Evolutionary conservation across 805 yeast species (phyloP), one percentile per base, ranked within the genome.

Genomic region (Lachancea thermotolerans): DNA sequence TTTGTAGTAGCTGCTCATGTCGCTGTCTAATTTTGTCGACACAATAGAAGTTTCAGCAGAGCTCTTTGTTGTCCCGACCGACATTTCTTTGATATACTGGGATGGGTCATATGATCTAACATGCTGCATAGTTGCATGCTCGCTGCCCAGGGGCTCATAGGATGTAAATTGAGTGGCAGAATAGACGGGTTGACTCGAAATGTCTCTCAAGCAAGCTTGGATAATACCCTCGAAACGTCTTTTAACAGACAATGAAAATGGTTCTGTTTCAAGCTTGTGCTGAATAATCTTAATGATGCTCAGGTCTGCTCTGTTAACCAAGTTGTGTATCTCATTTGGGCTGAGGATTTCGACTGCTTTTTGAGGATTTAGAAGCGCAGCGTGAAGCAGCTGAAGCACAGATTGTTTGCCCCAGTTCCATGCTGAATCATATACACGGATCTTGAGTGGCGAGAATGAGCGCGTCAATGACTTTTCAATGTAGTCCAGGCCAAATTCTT

Each of bases 321-420:
- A 81, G 60, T 82, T 81, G 14, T 37, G 46, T 11, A 57, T 85
- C 82, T 70, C 95, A 85, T 58, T 82, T 88, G 49, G 85, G 75
- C 50, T 85, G 85, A 48, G 86, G 85, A 69, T 85, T 91, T 58
- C 93, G 76, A 66, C 85, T 90, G 53, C 85, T 77, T 34, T 79
- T 75, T 36, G 40, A 9, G 44, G 83, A 73, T 54, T 81, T 79
- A 58, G 93, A 93, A 66, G 85, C 4, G 35, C 35, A 30, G 45
- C 32, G 16, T 42, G 29, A 35, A 43, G 34, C 21, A 48, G 25
- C 16, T 42, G 14, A 55, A 87, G 70, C 42, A 87, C 85, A 67
- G 86, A 95, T 70, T 87, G 95, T 62, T 95, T 81, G 35, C 93
- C 93, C 95, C 95, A 86, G 66, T 87, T 87, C 95, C 95, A 86